These are phyloP conservation scores for Setaria italica DNA, from an alignment of 202 grass and related monocot genomes.

Conservation along the genomic window DNA sequence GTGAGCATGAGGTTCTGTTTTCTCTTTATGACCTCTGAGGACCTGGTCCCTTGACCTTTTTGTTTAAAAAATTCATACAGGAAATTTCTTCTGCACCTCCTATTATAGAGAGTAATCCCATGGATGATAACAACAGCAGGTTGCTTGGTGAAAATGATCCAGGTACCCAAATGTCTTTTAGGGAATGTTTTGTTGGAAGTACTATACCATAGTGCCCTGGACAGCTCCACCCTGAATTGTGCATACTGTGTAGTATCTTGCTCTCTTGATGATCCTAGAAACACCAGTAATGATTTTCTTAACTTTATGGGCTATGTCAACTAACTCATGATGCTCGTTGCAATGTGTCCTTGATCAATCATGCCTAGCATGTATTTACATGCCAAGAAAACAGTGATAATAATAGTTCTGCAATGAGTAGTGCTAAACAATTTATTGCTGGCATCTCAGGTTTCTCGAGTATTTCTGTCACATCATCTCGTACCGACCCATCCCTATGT, in stretches of 20 bases:
- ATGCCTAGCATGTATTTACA: slow-evolving; percentile 4
- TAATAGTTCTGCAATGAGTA: slow-evolving; percentile 28
- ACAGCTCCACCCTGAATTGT: slow-evolving; percentile 23
- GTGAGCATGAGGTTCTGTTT: neutral
- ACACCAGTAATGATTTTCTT: neutral
- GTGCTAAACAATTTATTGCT: slow-evolving; percentile 6
- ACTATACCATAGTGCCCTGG: neutral
- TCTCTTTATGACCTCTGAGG: neutral
- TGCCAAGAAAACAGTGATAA: slow-evolving; percentile 4
- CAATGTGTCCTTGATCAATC: neutral
- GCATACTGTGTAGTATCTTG: neutral
- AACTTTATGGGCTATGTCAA: neutral
- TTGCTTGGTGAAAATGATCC: slow-evolving; percentile 30
- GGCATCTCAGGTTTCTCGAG: neutral
- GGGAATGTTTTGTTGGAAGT: slow-evolving; percentile 20
- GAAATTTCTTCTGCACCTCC: slow-evolving; percentile 53
- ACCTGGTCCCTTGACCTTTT: neutral
- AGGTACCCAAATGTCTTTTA: neutral
- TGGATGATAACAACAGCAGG: neutral
- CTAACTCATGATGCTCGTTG: slow-evolving; percentile 22
- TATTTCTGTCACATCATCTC: neutral
- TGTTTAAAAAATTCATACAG: slow-evolving; percentile 39
- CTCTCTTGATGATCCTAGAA: neutral
- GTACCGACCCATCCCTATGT: neutral
- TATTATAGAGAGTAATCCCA: slow-evolving; percentile 37